These are phyloP conservation scores for Trichophyton verrucosum DNA, from an alignment of 2,329 filamentous ascomycete genomes.

Conservation along the genomic window DNA sequence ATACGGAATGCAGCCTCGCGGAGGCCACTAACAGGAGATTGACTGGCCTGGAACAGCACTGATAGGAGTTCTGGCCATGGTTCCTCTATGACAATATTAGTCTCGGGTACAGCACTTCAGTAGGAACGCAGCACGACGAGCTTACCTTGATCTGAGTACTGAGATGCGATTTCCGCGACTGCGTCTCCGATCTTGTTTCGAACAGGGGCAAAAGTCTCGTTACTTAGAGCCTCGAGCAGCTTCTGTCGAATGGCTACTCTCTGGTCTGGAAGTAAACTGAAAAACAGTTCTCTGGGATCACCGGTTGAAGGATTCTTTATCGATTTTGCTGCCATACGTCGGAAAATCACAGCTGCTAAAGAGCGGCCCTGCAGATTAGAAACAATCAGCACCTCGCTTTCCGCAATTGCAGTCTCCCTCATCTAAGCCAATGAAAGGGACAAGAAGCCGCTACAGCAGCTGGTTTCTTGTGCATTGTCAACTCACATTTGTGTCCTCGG, in stretches of 20 bases:
- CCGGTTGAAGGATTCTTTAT: slow-evolving; percentile 52
- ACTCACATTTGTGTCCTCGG: slow-evolving; percentile 60
- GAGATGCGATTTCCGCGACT: slow-evolving; percentile 87
- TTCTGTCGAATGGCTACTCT: slow-evolving; percentile 70
- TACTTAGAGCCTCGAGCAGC: slow-evolving; percentile 62
- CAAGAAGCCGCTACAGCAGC: no score
- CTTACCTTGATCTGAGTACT: slow-evolving; percentile 86
- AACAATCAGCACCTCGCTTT: slow-evolving; percentile 11
- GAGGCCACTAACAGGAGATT: slow-evolving; percentile 68
- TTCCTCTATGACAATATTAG: slow-evolving; percentile 45
- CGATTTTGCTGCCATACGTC: slow-evolving; percentile 80
- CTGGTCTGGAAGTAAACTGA: slow-evolving; percentile 62
- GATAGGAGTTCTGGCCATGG: slow-evolving; percentile 82
- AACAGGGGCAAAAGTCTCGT: slow-evolving; percentile 60
- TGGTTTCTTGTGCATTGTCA: background rate
- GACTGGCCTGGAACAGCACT: slow-evolving; percentile 79
- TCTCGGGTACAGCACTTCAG: background rate
- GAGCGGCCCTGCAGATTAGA: slow-evolving; percentile 55
- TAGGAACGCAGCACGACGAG: slow-evolving; percentile 12
- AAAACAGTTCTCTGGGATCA: slow-evolving; percentile 70
- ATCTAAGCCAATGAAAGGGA: no score
- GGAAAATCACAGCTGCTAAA: slow-evolving; percentile 87
- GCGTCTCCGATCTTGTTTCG: slow-evolving; percentile 95
- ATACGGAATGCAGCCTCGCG: slow-evolving; percentile 90
- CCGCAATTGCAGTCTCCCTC: background rate